Percentiles rank a stretch among this genome's conserved stretches.
These are phyloP conservation scores for Prunus yedoensis DNA, from an alignment of 331 rosid genomes.

Conservation along the genomic window DNA sequence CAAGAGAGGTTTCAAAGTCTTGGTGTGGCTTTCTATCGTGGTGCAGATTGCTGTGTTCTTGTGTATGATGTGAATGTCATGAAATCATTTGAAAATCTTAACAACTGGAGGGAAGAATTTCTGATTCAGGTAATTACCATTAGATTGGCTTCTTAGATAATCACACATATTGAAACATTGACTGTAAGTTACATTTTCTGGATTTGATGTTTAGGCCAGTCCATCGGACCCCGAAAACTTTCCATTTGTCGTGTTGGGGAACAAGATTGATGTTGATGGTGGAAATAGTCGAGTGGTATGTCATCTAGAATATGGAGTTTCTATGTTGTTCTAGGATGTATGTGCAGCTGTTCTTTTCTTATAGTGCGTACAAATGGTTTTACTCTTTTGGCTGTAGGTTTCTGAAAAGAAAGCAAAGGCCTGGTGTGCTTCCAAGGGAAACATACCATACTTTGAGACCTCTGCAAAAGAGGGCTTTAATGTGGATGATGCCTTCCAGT, in stretches of 20 bases:
- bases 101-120: conserved; percentile 96
- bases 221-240: conserved; percentile 97
- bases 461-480: conserved; percentile 97
- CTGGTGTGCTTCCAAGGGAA: conserved; percentile 97
- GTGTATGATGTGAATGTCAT: conserved; percentile 91
- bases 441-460: conserved; percentile 93
- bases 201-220: conserved; percentile 69
- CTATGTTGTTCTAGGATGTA: conserved; percentile 5
- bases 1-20: conserved; percentile 98
- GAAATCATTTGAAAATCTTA: conserved; percentile 92
- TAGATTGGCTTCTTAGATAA: neutral
- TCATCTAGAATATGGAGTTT: neutral
- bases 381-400: conserved; percentile 44
- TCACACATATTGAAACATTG: conserved; percentile 1
- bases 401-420: conserved; percentile 98
- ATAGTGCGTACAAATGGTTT: neutral
- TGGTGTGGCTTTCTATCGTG: conserved; percentile 97
- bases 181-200: conserved; percentile 17
- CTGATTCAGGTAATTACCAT: conserved; percentile 72
- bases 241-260: conserved; percentile 94
- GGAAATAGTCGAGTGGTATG: conserved; percentile 94
- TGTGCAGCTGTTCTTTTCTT: conserved; percentile 9
- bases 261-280: conserved; percentile 91
- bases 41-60: conserved; percentile 97
- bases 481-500: conserved; percentile 87